phyloP scores from a whole-genome alignment of 495 filamentous ascomycete species.

The Aspergillus hancockii region DNA sequence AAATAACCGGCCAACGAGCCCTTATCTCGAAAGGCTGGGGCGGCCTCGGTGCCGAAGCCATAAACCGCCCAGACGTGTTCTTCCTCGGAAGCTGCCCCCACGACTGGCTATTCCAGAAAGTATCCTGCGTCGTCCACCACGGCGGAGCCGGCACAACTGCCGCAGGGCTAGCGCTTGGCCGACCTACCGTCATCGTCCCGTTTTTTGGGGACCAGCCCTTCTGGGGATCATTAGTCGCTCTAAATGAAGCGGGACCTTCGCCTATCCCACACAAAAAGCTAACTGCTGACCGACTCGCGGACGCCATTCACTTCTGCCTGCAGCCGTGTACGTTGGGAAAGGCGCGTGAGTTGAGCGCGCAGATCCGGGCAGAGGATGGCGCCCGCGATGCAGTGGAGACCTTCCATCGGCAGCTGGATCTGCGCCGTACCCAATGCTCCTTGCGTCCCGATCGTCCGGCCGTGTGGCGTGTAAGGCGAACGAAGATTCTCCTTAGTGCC shows the following conservation, averaged over 20 bases:
- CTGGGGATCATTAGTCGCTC: slow-evolving; percentile 76
- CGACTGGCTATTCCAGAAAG: slow-evolving; percentile 78
- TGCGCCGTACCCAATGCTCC: slow-evolving; percentile 56
- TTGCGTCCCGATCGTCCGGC: slow-evolving; percentile 60
- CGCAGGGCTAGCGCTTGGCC: slow-evolving; percentile 65
- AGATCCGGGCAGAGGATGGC: slow-evolving; percentile 67
- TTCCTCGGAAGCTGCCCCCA: slow-evolving; percentile 79
- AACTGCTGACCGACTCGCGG: slow-evolving; percentile 60
- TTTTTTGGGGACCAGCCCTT: slow-evolving; percentile 89
- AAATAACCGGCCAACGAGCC: slow-evolving; percentile 65
- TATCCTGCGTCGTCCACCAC: slow-evolving; percentile 78
- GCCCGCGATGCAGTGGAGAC: slow-evolving; percentile 16
- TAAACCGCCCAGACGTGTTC: slow-evolving; percentile 67
- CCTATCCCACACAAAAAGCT: slow-evolving; percentile 73
- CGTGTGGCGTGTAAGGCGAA: slow-evolving; percentile 62
- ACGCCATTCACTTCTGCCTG: slow-evolving; percentile 60
- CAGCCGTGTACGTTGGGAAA: slow-evolving; percentile 42
- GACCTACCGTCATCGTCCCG: slow-evolving; percentile 75
- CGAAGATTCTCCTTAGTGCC: slow-evolving; percentile 57
- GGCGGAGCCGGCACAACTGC: slow-evolving; percentile 84
- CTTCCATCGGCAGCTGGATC: slow-evolving; percentile 61
- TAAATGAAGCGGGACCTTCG: slow-evolving; percentile 68
- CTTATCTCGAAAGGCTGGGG: slow-evolving; percentile 84
- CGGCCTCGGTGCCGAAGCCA: slow-evolving; percentile 61
- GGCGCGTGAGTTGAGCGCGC: slow-evolving; percentile 58